Conservation (phyloP, 176 grass and related monocot species). For the Elaeis guineensis region DNA sequence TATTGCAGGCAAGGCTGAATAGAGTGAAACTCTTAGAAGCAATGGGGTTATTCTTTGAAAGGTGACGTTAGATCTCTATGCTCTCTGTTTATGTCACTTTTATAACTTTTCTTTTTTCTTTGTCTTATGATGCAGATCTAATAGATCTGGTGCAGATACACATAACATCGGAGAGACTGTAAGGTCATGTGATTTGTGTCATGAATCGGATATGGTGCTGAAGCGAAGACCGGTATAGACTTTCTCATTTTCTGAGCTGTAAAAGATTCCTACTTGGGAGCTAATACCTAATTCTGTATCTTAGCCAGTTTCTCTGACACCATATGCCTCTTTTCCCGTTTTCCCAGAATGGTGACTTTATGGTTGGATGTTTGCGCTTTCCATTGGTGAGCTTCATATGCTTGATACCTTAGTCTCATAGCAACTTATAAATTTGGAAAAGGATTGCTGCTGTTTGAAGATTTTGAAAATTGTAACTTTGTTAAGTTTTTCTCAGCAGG, state of each 20-base stretch:
- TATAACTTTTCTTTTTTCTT: slow-evolving; percentile 7
- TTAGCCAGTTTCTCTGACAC: too few species aligned
- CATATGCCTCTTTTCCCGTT: slow-evolving; percentile 1
- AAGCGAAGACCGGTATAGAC: slow-evolving; percentile 42
- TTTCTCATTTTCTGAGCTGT: slow-evolving; percentile 1
- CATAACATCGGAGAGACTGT: slow-evolving; percentile 48
- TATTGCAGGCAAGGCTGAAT: slow-evolving; percentile 58
- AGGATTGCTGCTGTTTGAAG: too few species aligned
- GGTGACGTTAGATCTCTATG: slow-evolving; percentile 37
- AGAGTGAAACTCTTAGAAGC: slow-evolving; percentile 84
- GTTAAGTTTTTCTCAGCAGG: too few species aligned
- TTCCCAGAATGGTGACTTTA: slow-evolving; percentile 60
- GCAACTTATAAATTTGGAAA: too few species aligned
- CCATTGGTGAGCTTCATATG: slow-evolving; percentile 43
- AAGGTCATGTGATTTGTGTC: slow-evolving; percentile 61
- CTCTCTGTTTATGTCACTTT: slow-evolving; percentile 15
- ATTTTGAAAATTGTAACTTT: neutral
- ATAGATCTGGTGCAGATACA: slow-evolving; percentile 43
- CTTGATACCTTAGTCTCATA: too few species aligned
- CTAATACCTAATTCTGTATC: too few species aligned
- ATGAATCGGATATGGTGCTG: slow-evolving; percentile 73
- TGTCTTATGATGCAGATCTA: slow-evolving; percentile 41
- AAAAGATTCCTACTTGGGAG: too few species aligned
- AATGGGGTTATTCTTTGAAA: slow-evolving; percentile 84
- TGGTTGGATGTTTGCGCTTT: slow-evolving; percentile 69